These are phyloP conservation scores for Amborella trichopoda DNA, from an alignment of 164 flowering plant species.

Conservation along the genomic window DNA sequence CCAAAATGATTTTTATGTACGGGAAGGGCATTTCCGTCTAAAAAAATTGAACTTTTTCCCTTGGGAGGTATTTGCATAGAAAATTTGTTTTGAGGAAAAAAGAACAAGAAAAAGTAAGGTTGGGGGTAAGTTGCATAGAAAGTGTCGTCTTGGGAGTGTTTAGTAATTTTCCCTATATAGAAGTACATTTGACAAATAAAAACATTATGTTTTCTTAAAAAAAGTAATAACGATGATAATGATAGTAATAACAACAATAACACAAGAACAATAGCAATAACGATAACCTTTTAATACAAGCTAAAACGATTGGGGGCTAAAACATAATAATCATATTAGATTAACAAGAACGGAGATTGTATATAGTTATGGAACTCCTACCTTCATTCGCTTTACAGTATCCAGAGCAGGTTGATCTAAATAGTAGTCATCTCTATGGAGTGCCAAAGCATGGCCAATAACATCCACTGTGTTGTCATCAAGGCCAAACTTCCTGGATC, in stretches of 20 bases:
- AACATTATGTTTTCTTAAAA: not conserved
- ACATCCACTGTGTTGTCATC: constrained; percentile 86
- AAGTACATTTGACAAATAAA: too few relatives aligned
- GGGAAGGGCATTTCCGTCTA: too few relatives aligned
- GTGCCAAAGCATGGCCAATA: constrained; percentile 89
- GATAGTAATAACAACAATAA: not conserved
- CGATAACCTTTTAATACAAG: not conserved
- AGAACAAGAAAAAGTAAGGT: too few relatives aligned
- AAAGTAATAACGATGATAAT: not conserved
- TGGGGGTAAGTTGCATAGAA: too few relatives aligned
- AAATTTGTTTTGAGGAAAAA: too few relatives aligned
- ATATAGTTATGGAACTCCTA: constrained; percentile 8
- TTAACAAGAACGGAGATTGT: not conserved
- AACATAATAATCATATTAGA: not conserved
- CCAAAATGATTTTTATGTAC: too few relatives aligned
- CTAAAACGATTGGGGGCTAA: not conserved
- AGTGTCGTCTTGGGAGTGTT: too few relatives aligned
- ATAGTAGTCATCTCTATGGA: constrained; percentile 78
- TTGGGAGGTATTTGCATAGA: too few relatives aligned
- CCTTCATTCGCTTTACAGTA: constrained; percentile 93
- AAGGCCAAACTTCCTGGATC: constrained; percentile 88
- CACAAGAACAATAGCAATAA: not conserved
- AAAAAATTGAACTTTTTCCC: too few relatives aligned
- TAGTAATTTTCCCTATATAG: too few relatives aligned
- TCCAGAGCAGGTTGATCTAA: constrained; percentile 80